These are phyloP conservation scores for Crithidia brevicula DNA, from an alignment of 208 protist genomes.

Conservation along the genomic window DNA sequence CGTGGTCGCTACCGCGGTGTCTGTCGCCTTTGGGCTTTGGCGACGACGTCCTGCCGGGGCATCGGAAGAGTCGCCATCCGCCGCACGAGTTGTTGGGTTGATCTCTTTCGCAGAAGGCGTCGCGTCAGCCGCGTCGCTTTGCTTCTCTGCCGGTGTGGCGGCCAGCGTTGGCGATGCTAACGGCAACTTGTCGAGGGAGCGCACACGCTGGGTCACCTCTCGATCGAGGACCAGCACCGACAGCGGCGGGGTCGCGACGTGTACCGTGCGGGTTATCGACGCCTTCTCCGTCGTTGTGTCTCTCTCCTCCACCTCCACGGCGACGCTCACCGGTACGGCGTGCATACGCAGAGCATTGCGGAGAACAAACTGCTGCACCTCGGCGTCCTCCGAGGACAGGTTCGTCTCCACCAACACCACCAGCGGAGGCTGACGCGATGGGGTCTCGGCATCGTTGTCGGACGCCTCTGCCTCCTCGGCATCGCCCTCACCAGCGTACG, in stretches of 20 bases:
- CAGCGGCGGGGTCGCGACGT: slow-evolving; percentile 16
- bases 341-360: slow-evolving; percentile 35
- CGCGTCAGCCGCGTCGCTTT: too few relatives aligned
- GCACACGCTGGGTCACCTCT: slow-evolving; percentile 26
- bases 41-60: too few relatives aligned
- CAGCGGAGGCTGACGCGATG: slow-evolving; percentile 7
- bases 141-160: not conserved
- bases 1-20: too few relatives aligned
- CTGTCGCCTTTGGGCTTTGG: too few relatives aligned
- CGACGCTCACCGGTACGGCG: slow-evolving; percentile 21
- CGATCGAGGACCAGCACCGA: slow-evolving; percentile 21
- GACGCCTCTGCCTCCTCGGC: too few relatives aligned
- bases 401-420: slow-evolving; percentile 35
- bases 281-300: not conserved
- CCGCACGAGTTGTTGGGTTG: too few relatives aligned
- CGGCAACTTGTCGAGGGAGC: slow-evolving; percentile 18
- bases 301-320: slow-evolving; percentile 15
- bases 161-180: not conserved
- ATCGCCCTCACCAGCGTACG: not conserved
- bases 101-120: too few relatives aligned
- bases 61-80: too few relatives aligned
- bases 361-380: slow-evolving; percentile 37
- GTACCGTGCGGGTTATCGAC: too few relatives aligned
- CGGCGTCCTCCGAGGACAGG: slow-evolving; percentile 26
- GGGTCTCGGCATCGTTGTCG: too few relatives aligned